Evolutionary conservation across 495 filamentous ascomycete species (phyloP).

Genomic region (Letharia lupina): DNA sequence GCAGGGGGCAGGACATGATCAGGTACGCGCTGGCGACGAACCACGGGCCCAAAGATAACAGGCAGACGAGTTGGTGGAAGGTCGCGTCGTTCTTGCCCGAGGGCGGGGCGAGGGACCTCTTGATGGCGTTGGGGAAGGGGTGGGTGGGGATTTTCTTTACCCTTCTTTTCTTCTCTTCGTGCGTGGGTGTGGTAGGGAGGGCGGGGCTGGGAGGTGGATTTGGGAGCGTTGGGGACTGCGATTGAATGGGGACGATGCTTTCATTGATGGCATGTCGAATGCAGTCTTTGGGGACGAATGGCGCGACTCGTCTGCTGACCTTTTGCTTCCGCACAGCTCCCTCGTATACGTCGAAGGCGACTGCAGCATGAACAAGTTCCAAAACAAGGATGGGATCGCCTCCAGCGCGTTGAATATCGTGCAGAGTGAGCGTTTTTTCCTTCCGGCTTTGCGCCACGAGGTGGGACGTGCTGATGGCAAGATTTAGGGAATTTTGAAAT

Average conservation of each 20-base stretch:
- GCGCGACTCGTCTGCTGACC: background rate
- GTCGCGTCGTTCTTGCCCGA: conserved; percentile 55
- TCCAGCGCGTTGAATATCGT: conserved; percentile 51
- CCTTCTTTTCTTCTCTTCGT: conserved; percentile 11
- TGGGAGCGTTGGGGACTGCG: background rate
- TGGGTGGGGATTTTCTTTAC: conserved; percentile 37
- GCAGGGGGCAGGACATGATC: conserved; percentile 58
- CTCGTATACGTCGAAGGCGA: conserved; percentile 70
- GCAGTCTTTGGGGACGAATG: too few relatives aligned
- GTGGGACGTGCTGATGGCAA: background rate
- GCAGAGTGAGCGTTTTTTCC: conserved; percentile 52
- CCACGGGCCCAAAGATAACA: conserved; percentile 50
- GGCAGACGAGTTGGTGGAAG: conserved; percentile 68
- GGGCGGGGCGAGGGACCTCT: conserved; percentile 51
- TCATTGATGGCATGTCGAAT: too few relatives aligned
- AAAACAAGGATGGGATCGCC: conserved; percentile 55
- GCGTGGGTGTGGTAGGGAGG: background rate
- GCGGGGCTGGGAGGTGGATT: background rate
- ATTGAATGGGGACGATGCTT: background rate
- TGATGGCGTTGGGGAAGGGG: conserved; percentile 68
- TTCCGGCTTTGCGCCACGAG: too few relatives aligned
- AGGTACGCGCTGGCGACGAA: conserved; percentile 47
- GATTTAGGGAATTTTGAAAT: conserved; percentile 19
- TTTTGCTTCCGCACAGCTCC: conserved; percentile 38
- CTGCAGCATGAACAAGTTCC: conserved; percentile 50